Conservation (phyloP, 306 rosid genomes). For the Cucumis cinereus region DNA sequence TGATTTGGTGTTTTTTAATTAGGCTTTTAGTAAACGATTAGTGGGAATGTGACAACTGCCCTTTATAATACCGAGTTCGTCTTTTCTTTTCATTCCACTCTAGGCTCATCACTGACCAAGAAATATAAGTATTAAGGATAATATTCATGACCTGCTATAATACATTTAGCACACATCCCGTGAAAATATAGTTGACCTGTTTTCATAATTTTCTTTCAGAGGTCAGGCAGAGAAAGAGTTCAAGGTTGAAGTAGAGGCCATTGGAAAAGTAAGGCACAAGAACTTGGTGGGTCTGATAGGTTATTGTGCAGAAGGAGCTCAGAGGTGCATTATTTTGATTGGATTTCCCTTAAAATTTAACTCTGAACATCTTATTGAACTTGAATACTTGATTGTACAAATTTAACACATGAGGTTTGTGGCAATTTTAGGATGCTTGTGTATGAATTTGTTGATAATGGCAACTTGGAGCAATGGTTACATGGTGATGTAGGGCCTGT, state of each 20-base stretch:
- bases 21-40: background rate
- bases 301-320: conserved; percentile 83
- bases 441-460: conserved; percentile 82
- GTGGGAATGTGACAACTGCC: background rate
- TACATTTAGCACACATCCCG: background rate
- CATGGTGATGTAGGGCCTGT: conserved; percentile 88
- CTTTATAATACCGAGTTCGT: background rate
- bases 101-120: background rate
- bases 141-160: conserved; percentile 3
- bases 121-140: background rate
- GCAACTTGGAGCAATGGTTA: conserved; percentile 98
- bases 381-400: background rate
- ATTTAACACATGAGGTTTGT: background rate
- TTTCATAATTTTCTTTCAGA: conserved; percentile 26
- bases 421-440: conserved; percentile 67
- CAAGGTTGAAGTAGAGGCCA: conserved; percentile 96
- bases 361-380: background rate
- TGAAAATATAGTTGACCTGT: conserved; percentile 7
- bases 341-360: background rate
- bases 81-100: background rate
- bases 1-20: background rate
- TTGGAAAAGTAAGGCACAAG: conserved; percentile 94
- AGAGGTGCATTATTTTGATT: conserved; percentile 42
- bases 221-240: conserved; percentile 97
- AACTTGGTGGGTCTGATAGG: conserved; percentile 90